A percentile compares a stretch with the other conserved stretches of the same genome.
phyloP scores from a whole-genome alignment of 2,329 filamentous ascomycete genomes.

The Botrytis pseudocinerea region DNA sequence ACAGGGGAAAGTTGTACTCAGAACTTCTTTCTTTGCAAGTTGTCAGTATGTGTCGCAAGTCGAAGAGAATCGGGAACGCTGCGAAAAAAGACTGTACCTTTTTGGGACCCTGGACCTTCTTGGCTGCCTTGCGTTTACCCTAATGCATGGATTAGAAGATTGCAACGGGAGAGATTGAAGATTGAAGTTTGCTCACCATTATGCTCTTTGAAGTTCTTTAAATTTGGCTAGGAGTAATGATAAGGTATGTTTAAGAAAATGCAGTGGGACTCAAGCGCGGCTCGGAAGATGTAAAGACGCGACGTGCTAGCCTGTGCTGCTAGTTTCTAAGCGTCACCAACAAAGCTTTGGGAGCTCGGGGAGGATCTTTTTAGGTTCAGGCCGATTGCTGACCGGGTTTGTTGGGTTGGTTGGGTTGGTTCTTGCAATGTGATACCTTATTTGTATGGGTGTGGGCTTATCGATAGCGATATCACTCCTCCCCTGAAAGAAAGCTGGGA shows the following conservation, averaged over 20 bases:
- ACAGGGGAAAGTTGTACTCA: conserved; percentile 87
- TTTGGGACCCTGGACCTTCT: conserved; percentile 78
- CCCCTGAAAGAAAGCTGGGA: not conserved
- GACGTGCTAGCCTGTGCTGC: conserved; percentile 11
- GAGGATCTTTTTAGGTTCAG: not conserved
- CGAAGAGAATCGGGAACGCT: not conserved
- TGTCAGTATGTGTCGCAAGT: conserved; percentile 14
- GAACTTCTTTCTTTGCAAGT: conserved; percentile 59
- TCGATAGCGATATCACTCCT: conserved; percentile 16
- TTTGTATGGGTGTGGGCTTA: not conserved
- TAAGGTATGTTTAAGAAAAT: conserved; percentile 19
- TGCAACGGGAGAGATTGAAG: not conserved
- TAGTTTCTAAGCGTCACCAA: conserved; percentile 1
- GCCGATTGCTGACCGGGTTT: not conserved
- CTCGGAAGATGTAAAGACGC: conserved; percentile 11
- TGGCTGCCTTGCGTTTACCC: conserved; percentile 92
- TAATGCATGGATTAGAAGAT: conserved; percentile 40
- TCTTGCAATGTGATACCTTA: not conserved
- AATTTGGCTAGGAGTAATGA: conserved; percentile 5
- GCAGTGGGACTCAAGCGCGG: conserved; percentile 13
- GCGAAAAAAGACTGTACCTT: conserved; percentile 56
- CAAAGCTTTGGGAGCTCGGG: not conserved
- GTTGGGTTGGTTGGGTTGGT: not conserved
- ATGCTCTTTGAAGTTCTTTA: conserved; percentile 5
- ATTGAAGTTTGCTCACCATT: not conserved